Evolutionary conservation across 768 basidiomycete species (phyloP).

Genomic region (Tricholoma hemisulphureum): DNA sequence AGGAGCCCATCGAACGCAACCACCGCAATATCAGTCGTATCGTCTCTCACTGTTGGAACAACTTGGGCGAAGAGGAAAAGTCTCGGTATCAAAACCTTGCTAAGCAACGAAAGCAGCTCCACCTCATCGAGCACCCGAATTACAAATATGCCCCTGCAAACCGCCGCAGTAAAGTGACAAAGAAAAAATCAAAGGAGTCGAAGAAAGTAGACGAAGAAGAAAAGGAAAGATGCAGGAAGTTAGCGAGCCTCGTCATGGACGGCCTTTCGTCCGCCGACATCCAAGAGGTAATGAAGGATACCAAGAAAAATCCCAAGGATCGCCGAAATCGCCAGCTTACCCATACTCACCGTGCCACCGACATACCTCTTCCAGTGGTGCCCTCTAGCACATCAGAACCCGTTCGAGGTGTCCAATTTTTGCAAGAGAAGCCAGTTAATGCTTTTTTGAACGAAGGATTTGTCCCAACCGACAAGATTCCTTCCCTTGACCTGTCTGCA

Average conservation of each 20-base stretch:
- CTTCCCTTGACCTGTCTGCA: slow-evolving; percentile 29
- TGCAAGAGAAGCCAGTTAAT: not conserved
- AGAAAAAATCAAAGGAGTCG: slow-evolving; percentile 36
- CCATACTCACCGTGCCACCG: not conserved
- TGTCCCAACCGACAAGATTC: slow-evolving; percentile 36
- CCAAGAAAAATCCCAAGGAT: slow-evolving; percentile 1
- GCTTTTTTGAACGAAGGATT: slow-evolving; percentile 20
- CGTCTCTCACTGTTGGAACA: slow-evolving; percentile 62
- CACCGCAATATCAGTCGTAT: slow-evolving; percentile 68
- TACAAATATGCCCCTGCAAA: slow-evolving; percentile 55
- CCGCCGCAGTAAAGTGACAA: slow-evolving; percentile 24
- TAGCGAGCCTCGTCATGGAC: slow-evolving; percentile 35
- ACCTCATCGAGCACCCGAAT: slow-evolving; percentile 47
- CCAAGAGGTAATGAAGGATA: slow-evolving; percentile 17
- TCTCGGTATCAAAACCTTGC: slow-evolving; percentile 44
- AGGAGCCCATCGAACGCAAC: slow-evolving; percentile 50
- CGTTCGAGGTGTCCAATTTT: not conserved
- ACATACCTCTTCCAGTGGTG: not conserved
- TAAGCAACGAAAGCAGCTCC: slow-evolving; percentile 42
- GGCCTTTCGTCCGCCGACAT: slow-evolving; percentile 33
- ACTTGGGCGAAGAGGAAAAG: slow-evolving; percentile 41
- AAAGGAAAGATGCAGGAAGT: slow-evolving; percentile 36
- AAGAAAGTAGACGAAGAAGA: slow-evolving; percentile 33
- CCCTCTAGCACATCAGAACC: not conserved
- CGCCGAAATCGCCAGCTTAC: not conserved